Percentiles rank a stretch among this genome's conserved stretches.
Conservation (phyloP, 441 rosid species). For the Pelargonium myrrhifolium region DNA sequence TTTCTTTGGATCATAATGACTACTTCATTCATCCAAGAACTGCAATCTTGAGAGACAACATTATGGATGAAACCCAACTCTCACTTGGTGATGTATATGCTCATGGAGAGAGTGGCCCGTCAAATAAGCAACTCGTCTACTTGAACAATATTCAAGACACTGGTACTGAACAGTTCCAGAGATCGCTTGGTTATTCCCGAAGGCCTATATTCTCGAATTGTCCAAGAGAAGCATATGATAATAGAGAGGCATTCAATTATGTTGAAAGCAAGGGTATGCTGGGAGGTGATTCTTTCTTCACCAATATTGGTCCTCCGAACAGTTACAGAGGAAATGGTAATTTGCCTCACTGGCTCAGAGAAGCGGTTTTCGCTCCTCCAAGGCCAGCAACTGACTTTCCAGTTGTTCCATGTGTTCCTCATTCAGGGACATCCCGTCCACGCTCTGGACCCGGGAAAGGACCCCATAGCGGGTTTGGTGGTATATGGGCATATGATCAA, state of each 20-base stretch:
- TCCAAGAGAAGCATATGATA: conserved; percentile 17
- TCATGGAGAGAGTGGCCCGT: conserved; percentile 15
- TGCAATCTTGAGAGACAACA: conserved; percentile 22
- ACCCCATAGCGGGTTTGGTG: neutral
- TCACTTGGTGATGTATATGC: conserved; percentile 33
- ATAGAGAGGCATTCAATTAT: conserved; percentile 15
- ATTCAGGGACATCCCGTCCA: conserved; percentile 12
- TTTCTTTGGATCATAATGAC: conserved; percentile 19
- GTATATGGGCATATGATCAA: conserved; percentile 8
- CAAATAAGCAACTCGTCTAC: conserved; percentile 18
- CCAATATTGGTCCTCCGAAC: conserved; percentile 10
- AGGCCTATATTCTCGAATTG: conserved; percentile 19
- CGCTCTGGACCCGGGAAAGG: conserved; percentile 7
- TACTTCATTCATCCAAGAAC: conserved; percentile 13
- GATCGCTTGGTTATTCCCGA: conserved; percentile 15
- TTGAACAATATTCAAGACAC: conserved; percentile 12
- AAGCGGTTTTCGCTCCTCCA: conserved; percentile 28
- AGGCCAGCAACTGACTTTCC: conserved; percentile 19
- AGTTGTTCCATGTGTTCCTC: conserved; percentile 17
- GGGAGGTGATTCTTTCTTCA: conserved; percentile 14
- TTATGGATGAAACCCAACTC: conserved; percentile 29
- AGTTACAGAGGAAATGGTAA: conserved; percentile 19
- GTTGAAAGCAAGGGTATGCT: conserved; percentile 15
- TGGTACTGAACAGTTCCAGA: conserved; percentile 21
- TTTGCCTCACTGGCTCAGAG: conserved; percentile 43